These are phyloP conservation scores for Xanthoparmelia taractica DNA, from an alignment of 495 filamentous ascomycete genomes.

Conservation along the genomic window DNA sequence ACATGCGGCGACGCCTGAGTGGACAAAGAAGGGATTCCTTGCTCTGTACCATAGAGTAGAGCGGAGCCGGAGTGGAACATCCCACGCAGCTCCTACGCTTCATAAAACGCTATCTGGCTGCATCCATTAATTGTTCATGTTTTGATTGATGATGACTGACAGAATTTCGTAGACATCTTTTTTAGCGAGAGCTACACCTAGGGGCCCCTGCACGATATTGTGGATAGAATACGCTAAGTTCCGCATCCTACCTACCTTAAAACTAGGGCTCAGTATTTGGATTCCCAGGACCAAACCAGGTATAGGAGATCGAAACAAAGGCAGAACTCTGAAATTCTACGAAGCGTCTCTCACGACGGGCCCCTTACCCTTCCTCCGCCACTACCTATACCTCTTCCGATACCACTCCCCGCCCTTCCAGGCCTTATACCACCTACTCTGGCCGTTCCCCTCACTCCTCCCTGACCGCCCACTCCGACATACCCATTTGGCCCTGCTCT, in stretches of 20 bases:
- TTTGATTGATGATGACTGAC: slow-evolving; percentile 2
- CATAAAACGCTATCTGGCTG: not conserved
- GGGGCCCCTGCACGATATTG: not conserved
- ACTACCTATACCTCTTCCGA: slow-evolving; percentile 40
- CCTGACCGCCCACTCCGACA: slow-evolving; percentile 39
- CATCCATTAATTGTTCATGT: not conserved
- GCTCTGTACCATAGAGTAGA: not conserved
- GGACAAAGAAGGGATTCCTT: not conserved
- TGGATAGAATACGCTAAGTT: too few species aligned
- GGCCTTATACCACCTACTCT: slow-evolving; percentile 36
- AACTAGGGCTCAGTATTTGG: not conserved
- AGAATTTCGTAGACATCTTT: not conserved
- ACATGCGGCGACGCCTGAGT: not conserved
- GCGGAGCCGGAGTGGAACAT: not conserved
- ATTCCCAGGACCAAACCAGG: not conserved
- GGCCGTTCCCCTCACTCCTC: slow-evolving; percentile 35
- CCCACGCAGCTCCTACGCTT: slow-evolving; percentile 7
- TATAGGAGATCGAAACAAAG: not conserved
- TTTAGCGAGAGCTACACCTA: not conserved
- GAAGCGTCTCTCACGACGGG: not conserved
- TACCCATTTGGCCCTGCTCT: slow-evolving; percentile 39
- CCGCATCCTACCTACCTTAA: not conserved
- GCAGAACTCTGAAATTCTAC: not conserved
- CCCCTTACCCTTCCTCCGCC: slow-evolving; percentile 32
- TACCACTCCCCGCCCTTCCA: slow-evolving; percentile 44